phyloP scores from a whole-genome alignment of 192 early-diverging fungal genomes.

The Backusella australiensis region DNA sequence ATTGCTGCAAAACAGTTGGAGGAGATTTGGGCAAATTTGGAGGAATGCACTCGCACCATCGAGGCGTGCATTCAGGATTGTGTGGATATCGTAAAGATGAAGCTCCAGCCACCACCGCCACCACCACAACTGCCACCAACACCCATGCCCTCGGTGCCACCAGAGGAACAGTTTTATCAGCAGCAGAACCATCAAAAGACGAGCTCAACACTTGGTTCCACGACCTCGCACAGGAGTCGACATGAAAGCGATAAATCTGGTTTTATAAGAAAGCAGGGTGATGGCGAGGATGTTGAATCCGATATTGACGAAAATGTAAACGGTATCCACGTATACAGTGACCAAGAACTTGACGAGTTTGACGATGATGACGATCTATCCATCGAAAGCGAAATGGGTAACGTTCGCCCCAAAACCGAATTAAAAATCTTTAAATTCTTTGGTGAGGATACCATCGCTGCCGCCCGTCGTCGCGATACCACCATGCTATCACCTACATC shows the following conservation, averaged over 20 bases:
- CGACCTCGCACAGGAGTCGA: not conserved
- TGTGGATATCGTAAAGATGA: not conserved
- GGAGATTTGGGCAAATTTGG: not conserved
- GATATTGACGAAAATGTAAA: constrained; percentile 5
- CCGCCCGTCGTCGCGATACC: constrained; percentile 16
- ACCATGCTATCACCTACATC: not conserved
- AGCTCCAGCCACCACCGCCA: not conserved
- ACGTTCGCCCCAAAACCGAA: not conserved
- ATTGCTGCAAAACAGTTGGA: not conserved
- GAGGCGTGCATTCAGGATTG: not conserved
- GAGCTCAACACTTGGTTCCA: not conserved
- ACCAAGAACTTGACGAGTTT: not conserved
- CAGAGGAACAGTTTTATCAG: not conserved
- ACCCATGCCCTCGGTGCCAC: not conserved
- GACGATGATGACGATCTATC: not conserved
- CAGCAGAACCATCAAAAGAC: not conserved
- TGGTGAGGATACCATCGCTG: constrained; percentile 44
- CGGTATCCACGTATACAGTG: not conserved
- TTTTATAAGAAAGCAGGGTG: not conserved
- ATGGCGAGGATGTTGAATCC: not conserved
- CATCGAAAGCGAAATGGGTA: not conserved
- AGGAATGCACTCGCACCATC: not conserved
- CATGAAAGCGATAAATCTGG: not conserved
- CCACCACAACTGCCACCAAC: not conserved
- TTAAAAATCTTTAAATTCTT: constrained; percentile 61